Base-by-base conservation (phyloP, 768 basidiomycete species). In the Multifurca ochricompacta region DNA sequence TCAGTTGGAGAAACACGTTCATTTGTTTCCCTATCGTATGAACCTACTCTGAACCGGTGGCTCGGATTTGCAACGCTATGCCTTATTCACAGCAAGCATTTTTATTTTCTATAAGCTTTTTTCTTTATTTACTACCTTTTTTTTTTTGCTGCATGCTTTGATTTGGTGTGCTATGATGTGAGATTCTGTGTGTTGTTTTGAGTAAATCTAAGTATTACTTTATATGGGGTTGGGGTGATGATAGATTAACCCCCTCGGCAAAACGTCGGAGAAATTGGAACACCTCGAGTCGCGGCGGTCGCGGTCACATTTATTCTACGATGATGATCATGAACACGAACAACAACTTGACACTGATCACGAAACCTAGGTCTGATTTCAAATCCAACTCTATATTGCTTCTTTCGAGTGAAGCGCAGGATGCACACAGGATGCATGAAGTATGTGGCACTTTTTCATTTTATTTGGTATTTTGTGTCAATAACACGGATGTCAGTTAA, bases 1-100 rank as follows among this genome's bases (percentile, higher is more conserved):
- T 54, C 42, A 28, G 27, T 39, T 19, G 42, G 48, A 45, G 43
- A 58, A 55, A 54, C 42, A 55, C 53, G 42, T 43, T 56, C 57
- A 19, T 58, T 58, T 55, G 30, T 55, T 44, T 44, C 35, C 35
- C 28, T 18, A 27, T 42, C 13, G 39, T 19, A 27, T 44, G 36
- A 5, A 43, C 48, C 28, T 37, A 50, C 36, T 6, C 36, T 35
- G 28, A 50, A n/a, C 19, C 30, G 32, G 41, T 37, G 45, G 39
- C 40, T 37, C 11, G 9, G 39, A 48, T 30, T 37, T 14, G 28
- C 18, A 45, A 23, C 34, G 36, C 43, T 34, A 40, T 21, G 18
- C 42, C 36, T 23, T 36, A 14, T 44, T 39, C 31, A 32, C 49
- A 18, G 23, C 31, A 32, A 37, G 42, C 25, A 23, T 23, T 19